Evolutionary conservation across 352 stramenopile species (phyloP), one percentile per base, ranked within the genome.

Genomic region (Phytophthora niederhauseri): DNA sequence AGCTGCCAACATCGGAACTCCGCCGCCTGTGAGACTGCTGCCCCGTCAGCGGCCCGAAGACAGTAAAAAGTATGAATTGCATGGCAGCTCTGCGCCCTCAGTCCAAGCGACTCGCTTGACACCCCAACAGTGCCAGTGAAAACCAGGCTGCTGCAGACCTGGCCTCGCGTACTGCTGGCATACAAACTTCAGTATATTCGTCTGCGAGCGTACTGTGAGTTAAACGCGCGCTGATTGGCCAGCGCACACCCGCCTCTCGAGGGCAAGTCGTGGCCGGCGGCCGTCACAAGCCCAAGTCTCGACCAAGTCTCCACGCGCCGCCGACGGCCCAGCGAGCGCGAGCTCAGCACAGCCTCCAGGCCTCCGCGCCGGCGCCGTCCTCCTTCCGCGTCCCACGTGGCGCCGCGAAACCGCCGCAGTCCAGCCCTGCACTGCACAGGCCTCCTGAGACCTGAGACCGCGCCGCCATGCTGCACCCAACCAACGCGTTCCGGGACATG

Each of bases 401-500:
- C 52, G 38, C 58, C 36, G 50, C 20, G 48, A 58, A 73, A 68
- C 65, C 19, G 59, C 36, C 20, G 30, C 59, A 58, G 34, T 56
- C 53, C 49, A 59, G 57, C 57, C 7, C 68, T 46, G 30, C 22
- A 8, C 68, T 46, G 30, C 22, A 8, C 26, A 55, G 38, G 14
- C 46, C n/a, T 30, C 6, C 38, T 46, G 51, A 46, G 46, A 41
- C 6, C 38, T 46, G 51, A 46, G 46, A 41, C 34, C 11, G 34
- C 34, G 34, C 34, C 38, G 64, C 20, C 3, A 84, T 84, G 81
- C 28, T 87, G 53, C 81, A 90, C 31, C 81, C 81, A 19, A 87
- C 79, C 30, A 87, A 87, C 64, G 79, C 66, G 34, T 90, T 90
- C 66, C 70, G 67, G 52, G 79, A 85, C 59, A 74, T 90, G 51